Conservation (phyloP, 305 asterid genomes). For the Vinca major region DNA sequence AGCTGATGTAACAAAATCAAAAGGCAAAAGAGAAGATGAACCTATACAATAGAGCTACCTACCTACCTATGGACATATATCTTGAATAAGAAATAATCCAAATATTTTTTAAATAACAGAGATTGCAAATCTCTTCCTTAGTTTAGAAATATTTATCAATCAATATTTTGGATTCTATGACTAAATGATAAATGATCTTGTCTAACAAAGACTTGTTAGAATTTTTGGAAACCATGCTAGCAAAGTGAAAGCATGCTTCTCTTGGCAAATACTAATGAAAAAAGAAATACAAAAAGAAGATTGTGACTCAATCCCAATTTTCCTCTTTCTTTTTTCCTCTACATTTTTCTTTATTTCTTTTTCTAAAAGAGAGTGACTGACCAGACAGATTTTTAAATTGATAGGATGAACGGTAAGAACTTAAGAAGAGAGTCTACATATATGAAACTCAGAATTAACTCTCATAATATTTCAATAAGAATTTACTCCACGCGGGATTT, state of each 20-base stretch:
- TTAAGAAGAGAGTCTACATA: no score
- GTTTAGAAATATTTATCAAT: background rate
- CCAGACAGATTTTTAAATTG: no score
- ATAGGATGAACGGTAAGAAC: no score
- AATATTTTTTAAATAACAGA: background rate
- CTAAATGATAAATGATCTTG: constrained; percentile 1
- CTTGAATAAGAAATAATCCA: background rate
- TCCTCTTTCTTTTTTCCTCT: constrained; percentile 11
- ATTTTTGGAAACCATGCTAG: constrained; percentile 16
- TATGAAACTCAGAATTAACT: no score
- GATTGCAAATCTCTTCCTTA: background rate
- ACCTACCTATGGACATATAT: background rate
- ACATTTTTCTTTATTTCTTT: constrained; percentile 8
- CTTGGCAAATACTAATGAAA: constrained; percentile 8
- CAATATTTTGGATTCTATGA: background rate
- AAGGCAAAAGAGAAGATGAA: background rate
- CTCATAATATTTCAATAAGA: no score
- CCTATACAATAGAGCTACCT: no score
- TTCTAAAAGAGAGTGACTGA: no score
- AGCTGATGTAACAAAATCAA: background rate
- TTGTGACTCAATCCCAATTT: constrained; percentile 19
- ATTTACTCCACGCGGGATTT: no score
- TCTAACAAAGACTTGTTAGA: constrained; percentile 10
- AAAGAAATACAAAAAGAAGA: constrained; percentile 7
- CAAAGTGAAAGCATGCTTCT: constrained; percentile 25